Evolutionary conservation across 2,329 filamentous ascomycete genomes (phyloP), one percentile per base, ranked within the genome.

Genomic region (Byssochlamys sp.): DNA sequence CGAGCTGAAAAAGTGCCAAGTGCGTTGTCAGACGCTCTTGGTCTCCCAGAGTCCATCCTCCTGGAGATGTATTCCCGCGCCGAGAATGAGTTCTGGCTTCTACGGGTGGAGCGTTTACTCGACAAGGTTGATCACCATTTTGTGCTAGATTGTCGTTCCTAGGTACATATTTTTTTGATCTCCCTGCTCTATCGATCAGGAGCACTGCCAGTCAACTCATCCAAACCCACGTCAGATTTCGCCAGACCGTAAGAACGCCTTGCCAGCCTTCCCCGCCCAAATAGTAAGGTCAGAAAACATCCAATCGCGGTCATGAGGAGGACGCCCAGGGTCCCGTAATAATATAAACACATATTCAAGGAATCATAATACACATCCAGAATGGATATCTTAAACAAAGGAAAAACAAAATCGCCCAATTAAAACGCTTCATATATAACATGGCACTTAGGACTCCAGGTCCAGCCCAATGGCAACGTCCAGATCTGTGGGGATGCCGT

Each of bases 31-130:
- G 19, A 19, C 19, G 39, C n/a, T 19, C 39, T 45, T 10, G 39
- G n/a, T 7, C 4, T 45, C 3, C n/a, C 39, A 24, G 48, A 56
- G 19, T 51, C 57, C n/a, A 27, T 91, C 85, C 79, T 94, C 94
- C 65, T 88, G 92, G 66, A 61, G 66, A 4, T 91, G 81, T 68
- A 84, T 87, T 0, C 86, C 62, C 81, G 76, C 3, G 83, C 82
- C 5, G 83, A 86, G 67, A 87, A 88, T 65, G 87, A 80, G 1
- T 73, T 90, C 63, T 79, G 88, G 2, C 73, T 90, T 62, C 77
- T 90, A 65, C 87, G 19, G 19, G 19, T 19, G 19, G 19, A 19
- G 19, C 19, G 19, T 19, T 19, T 19, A 19, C 19, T 19, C 19
- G 19, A 19, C 19, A 19, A 19, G 19, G 19, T 19, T 19, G 19